These are phyloP conservation scores for Fraxinus velutina DNA, from an alignment of 305 asterid species.

Conservation along the genomic window DNA sequence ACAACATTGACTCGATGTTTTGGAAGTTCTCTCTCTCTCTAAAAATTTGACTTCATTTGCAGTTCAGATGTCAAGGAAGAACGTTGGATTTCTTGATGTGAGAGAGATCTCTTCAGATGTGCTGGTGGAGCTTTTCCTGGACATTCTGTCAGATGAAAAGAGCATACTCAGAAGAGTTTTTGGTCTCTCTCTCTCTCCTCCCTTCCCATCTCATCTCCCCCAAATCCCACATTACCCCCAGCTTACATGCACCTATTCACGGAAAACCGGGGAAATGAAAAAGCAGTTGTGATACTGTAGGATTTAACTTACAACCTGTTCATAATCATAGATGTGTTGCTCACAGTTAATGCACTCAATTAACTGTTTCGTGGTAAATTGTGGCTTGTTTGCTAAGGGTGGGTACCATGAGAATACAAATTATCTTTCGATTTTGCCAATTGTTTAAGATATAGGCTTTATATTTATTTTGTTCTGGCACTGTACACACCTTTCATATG, in stretches of 20 bases:
- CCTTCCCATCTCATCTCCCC: background rate
- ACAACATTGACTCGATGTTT: background rate
- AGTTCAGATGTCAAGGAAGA: slow-evolving; percentile 92
- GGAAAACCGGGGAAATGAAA: background rate
- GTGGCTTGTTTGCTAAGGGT: background rate
- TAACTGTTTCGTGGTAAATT: background rate
- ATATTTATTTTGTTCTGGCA: background rate
- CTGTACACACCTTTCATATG: background rate
- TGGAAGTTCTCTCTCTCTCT: slow-evolving; percentile 31
- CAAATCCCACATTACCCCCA: background rate
- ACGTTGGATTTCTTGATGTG: slow-evolving; percentile 76
- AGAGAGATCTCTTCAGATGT: slow-evolving; percentile 63
- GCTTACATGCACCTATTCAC: background rate
- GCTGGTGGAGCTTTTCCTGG: slow-evolving; percentile 53
- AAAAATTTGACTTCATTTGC: slow-evolving; percentile 64
- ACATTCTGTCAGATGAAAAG: slow-evolving; percentile 60
- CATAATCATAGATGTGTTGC: background rate
- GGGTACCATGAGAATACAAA: slow-evolving; percentile 1
- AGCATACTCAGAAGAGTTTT: slow-evolving; percentile 79
- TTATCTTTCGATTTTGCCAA: background rate
- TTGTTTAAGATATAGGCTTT: background rate
- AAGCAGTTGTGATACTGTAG: background rate
- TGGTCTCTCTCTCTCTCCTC: slow-evolving; percentile 42
- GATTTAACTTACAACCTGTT: background rate
- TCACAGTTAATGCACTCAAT: background rate